phyloP scores from a whole-genome alignment of 2,329 filamentous ascomycete genomes.

The Trichoderma koningiopsis region DNA sequence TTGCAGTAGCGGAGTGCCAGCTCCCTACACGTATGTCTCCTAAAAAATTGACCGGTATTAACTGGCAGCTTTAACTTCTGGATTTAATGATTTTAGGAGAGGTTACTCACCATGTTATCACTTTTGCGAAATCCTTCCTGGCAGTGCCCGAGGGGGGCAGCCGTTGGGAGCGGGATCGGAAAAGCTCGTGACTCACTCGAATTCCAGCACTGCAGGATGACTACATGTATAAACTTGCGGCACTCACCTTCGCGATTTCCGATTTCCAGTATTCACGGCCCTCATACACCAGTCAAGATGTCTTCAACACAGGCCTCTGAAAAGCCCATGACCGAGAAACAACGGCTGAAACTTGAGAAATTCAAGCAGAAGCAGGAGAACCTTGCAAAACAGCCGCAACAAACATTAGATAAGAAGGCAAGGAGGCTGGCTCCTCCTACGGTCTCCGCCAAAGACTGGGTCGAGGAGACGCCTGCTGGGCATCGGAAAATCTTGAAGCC shows the following conservation, averaged over 20 bases:
- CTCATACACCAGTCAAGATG: neutral
- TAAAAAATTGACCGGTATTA: neutral
- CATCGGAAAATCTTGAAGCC: constrained; percentile 53
- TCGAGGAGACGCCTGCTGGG: constrained; percentile 63
- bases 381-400: constrained; percentile 36
- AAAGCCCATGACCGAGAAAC: neutral
- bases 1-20: neutral
- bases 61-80: neutral
- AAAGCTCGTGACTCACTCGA: neutral
- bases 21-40: neutral
- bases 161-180: neutral
- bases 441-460: constrained; percentile 37
- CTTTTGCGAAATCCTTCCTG: neutral
- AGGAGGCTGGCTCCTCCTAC: constrained; percentile 51
- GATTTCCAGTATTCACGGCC: neutral
- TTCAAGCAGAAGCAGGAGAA: neutral
- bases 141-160: neutral
- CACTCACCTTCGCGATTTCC: neutral
- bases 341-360: neutral
- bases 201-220: neutral
- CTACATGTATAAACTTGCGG: neutral
- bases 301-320: neutral
- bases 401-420: constrained; percentile 67
- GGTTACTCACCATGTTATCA: neutral
- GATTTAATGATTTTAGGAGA: neutral